Conservation (phyloP, 1,139 yeast species). For the Suhomyces bolitotheri region DNA sequence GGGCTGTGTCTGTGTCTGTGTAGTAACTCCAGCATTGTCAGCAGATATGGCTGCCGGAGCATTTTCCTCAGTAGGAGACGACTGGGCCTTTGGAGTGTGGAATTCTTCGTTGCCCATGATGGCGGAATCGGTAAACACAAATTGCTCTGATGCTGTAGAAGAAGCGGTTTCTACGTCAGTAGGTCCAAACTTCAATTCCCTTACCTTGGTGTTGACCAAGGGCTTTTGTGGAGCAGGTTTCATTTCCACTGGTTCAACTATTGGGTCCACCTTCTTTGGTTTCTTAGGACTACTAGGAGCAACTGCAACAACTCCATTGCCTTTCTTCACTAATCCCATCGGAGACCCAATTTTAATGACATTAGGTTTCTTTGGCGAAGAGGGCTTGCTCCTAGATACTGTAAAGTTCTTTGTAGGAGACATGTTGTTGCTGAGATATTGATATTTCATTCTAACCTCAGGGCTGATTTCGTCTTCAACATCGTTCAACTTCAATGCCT, state of each 20-base stretch:
- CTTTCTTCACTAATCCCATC: constrained; percentile 33
- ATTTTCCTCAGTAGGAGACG: constrained; percentile 8
- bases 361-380: constrained; percentile 18
- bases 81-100: constrained; percentile 2
- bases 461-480: constrained; percentile 17
- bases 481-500: constrained; percentile 7
- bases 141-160: background rate
- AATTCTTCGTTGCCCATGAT: background rate
- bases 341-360: constrained; percentile 48
- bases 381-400: constrained; percentile 7
- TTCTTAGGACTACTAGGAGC: constrained; percentile 11
- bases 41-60: constrained; percentile 24
- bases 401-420: constrained; percentile 12
- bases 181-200: constrained; percentile 9
- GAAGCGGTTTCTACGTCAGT: background rate
- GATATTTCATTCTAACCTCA: constrained; percentile 17
- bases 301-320: constrained; percentile 22
- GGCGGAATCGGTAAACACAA: constrained; percentile 2
- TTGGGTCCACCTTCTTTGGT: background rate
- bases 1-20: constrained; percentile 7
- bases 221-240: constrained; percentile 1
- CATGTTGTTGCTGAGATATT: constrained; percentile 13
- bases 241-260: background rate
- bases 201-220: constrained; percentile 10
- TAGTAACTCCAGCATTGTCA: constrained; percentile 26